phyloP scores from a whole-genome alignment of 352 stramenopile genomes.

The Chrysophaeum taylorii region DNA sequence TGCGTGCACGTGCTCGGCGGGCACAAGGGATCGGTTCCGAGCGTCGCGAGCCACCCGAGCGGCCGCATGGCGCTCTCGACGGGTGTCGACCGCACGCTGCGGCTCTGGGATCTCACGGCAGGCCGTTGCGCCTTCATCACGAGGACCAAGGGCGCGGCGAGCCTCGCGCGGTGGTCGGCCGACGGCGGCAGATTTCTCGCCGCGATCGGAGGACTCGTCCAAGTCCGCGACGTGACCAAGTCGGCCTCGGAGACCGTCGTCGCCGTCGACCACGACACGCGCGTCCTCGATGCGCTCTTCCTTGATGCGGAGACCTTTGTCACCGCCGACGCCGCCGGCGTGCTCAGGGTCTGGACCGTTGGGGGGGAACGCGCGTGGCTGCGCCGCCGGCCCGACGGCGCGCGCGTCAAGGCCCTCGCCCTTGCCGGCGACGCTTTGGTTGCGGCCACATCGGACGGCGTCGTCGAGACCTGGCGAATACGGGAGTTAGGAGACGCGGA shows the following conservation, averaged over 20 bases:
- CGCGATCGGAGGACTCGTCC: neutral
- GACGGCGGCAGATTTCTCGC: neutral
- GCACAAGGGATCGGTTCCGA: slow-evolving; percentile 58
- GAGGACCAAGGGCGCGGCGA: slow-evolving; percentile 61
- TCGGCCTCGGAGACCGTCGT: neutral
- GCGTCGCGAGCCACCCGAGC: slow-evolving; percentile 68
- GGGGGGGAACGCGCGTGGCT: neutral
- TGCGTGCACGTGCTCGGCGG: slow-evolving; percentile 69
- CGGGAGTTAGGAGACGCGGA: no score
- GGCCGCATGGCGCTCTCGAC: slow-evolving; percentile 71
- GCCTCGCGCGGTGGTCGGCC: neutral
- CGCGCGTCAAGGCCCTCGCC: slow-evolving; percentile 1
- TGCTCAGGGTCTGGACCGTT: neutral
- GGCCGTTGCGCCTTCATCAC: slow-evolving; percentile 70
- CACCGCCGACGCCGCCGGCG: neutral
- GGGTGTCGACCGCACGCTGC: slow-evolving; percentile 60
- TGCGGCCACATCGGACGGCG: neutral
- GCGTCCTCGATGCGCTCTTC: neutral
- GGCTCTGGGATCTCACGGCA: slow-evolving; percentile 77
- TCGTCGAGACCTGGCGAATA: neutral
- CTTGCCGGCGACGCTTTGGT: neutral
- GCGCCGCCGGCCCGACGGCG: neutral
- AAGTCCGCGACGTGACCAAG: neutral
- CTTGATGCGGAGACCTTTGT: neutral
- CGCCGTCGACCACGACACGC: neutral